Percentiles rank a stretch among this genome's conserved stretches.
Conservation (phyloP, 202 grass and related monocot species). For the Zoysia matrella region DNA sequence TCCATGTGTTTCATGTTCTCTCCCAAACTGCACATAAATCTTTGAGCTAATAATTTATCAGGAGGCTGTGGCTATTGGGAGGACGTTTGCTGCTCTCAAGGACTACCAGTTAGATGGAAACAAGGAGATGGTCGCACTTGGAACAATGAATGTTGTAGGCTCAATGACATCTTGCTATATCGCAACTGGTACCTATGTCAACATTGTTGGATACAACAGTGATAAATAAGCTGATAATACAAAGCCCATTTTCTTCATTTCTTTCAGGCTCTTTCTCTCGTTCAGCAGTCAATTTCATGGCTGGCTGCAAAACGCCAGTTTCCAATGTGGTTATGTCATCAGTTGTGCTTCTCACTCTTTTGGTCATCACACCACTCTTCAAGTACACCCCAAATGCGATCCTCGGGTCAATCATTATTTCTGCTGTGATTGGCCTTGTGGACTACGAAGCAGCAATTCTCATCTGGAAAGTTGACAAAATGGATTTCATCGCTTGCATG, state of each 20-base stretch:
- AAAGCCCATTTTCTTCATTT: conserved; percentile 15
- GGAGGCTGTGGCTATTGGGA: conserved; percentile 97
- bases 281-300: conserved; percentile 97
- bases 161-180: conserved; percentile 98
- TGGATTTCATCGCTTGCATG: conserved; percentile 96
- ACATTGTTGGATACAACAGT: neutral
- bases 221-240: neutral
- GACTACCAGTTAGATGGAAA: conserved; percentile 94
- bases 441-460: conserved; percentile 85
- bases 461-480: conserved; percentile 97
- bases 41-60: conserved; percentile 37
- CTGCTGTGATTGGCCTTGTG: conserved; percentile 74
- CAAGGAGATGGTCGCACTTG: conserved; percentile 98
- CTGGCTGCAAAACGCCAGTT: conserved; percentile 77
- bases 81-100: conserved; percentile 96
- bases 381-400: conserved; percentile 95
- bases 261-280: conserved; percentile 89
- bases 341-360: conserved; percentile 86
- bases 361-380: conserved; percentile 94
- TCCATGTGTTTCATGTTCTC: neutral
- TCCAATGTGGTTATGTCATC: conserved; percentile 90
- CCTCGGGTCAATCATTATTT: conserved; percentile 87
- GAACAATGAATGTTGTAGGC: conserved; percentile 92
- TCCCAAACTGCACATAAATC: conserved; percentile 14
- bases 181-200: conserved; percentile 63